These are phyloP conservation scores for Sequoiadendron giganteum DNA, from an alignment of 75 land plant genomes.

Conservation along the genomic window DNA sequence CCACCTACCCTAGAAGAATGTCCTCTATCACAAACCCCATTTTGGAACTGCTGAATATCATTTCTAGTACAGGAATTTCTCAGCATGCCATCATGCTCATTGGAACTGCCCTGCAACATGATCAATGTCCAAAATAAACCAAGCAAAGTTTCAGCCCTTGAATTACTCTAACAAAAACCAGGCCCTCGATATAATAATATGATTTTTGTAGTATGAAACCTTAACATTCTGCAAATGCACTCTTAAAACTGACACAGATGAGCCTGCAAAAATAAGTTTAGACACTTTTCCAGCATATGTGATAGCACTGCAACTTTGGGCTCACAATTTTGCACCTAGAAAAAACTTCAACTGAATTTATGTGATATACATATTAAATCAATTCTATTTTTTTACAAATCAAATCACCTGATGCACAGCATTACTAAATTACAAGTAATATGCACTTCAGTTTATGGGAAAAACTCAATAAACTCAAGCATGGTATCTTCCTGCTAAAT, in stretches of 20 bases:
- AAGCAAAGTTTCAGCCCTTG: not conserved
- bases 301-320: not conserved
- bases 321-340: not conserved
- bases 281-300: not conserved
- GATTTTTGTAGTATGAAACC: not conserved
- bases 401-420: not conserved
- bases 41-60: slow-evolving; percentile 7
- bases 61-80: not conserved
- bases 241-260: not conserved
- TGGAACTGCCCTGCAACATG: not conserved
- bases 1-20: not conserved
- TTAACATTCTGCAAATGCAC: not conserved
- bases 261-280: not conserved
- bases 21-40: not conserved
- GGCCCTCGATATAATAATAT: not conserved
- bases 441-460: no score
- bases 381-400: not conserved
- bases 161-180: not conserved
- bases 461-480: not conserved
- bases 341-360: not conserved
- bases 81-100: not conserved
- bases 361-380: not conserved
- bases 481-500: not conserved
- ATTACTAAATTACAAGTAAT: not conserved
- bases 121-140: not conserved